Base-by-base conservation (phyloP, 2,329 filamentous ascomycete genomes). In the Trichoderma harzianum region DNA sequence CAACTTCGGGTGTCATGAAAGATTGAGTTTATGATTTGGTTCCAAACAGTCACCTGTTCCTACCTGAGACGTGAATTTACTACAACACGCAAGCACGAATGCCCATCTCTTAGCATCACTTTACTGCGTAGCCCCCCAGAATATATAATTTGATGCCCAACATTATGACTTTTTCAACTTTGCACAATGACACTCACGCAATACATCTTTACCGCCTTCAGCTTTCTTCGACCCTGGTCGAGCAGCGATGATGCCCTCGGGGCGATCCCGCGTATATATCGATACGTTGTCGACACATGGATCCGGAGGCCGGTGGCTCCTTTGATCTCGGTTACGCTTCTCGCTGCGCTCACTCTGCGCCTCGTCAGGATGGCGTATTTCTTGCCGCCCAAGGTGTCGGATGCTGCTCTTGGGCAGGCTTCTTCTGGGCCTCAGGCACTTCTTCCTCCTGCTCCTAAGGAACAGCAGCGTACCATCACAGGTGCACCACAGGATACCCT, bases 281-380 rank as follows among this genome's bases (percentile, higher is more conserved):
- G 47, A 51, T 61, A 28, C 7, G 8, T 43, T 14, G 5, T 47
- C 16, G 47, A n/a, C 24, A 7, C 12, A 36, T 72, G 57, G 64
- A 24, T 51, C 11, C 47, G 39, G 64, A 39, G 62, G 7, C 32
- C 28, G 16, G 8, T 53, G 43, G 24, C 53, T 36, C 53, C 53
- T 58, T 30, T 63, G 10, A 16, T 69, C 21, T 72, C 71, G 51
- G 8, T 61, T 12, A 36, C 57, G 12, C 2, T 43, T 28, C 16
- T 72, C 30, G 70, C 43, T 14, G 26, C 39, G 5, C 18, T 63
- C 10, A 34, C 70, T 26, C 53, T 72, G 28, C 43, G 55, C 39
- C 24, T 65, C 28, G 30, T 36, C 65, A 73, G 39, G 11, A 78
- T 78, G 77, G 58, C 77, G n/a, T 71, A 75, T 58, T 75, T 76